These are phyloP conservation scores for Xylaria bambusicola DNA, from an alignment of 495 filamentous ascomycete genomes.

Conservation along the genomic window DNA sequence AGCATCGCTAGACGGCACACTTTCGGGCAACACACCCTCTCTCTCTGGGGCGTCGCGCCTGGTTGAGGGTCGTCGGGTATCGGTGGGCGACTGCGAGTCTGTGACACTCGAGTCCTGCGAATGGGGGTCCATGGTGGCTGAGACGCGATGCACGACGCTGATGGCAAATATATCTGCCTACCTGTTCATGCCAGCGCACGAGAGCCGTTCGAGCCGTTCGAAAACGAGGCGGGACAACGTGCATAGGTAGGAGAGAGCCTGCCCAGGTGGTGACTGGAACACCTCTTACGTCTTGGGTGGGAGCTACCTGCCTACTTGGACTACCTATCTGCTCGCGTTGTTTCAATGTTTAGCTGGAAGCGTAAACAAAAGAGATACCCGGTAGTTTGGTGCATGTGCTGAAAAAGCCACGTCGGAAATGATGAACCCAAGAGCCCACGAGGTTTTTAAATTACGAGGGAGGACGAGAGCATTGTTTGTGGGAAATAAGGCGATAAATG, in stretches of 20 bases:
- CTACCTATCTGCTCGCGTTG: neutral
- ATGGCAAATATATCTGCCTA: neutral
- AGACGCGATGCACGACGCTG: neutral
- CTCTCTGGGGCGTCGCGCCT: conserved; percentile 34
- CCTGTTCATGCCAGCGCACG: conserved; percentile 1
- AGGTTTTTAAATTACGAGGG: conserved; percentile 2
- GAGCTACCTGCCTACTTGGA: no score
- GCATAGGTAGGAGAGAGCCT: no score
- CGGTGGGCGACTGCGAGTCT: conserved; percentile 42
- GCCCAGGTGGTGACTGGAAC: no score
- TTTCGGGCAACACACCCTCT: conserved; percentile 38
- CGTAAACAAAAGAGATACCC: no score
- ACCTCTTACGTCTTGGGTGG: no score
- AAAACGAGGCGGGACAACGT: neutral
- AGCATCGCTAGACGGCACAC: conserved; percentile 50
- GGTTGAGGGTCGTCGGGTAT: conserved; percentile 39
- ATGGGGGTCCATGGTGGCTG: conserved; percentile 42
- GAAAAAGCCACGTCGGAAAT: neutral
- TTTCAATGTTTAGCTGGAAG: no score
- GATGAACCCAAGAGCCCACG: neutral
- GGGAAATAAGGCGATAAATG: neutral
- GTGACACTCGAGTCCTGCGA: conserved; percentile 34
- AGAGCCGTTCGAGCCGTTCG: neutral
- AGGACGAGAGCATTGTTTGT: neutral
- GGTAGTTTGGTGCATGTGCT: neutral